phyloP scores from a whole-genome alignment of 1,284 basidiomycete genomes.

The Malassezia sp. region DNA sequence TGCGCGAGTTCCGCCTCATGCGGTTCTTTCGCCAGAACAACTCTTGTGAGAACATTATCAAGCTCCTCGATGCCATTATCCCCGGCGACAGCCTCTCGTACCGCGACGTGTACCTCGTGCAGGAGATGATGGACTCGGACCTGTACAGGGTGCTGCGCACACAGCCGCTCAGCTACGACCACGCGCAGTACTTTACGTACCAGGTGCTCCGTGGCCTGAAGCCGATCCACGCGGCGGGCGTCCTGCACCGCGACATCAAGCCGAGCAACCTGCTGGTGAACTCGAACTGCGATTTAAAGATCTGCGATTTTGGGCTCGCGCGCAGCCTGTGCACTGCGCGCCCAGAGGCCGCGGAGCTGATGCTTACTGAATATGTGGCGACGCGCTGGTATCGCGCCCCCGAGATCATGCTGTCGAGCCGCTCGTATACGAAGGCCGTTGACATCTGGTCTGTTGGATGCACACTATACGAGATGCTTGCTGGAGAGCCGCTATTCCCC shows the following conservation, averaged over 20 bases:
- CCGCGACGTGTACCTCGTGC: slow-evolving; percentile 45
- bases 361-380: slow-evolving; percentile 41
- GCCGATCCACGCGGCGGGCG: slow-evolving; percentile 81
- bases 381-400: slow-evolving; percentile 37
- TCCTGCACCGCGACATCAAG: slow-evolving; percentile 89
- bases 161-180: slow-evolving; percentile 54
- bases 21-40: slow-evolving; percentile 16
- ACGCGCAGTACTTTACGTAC: slow-evolving; percentile 48
- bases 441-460: slow-evolving; percentile 79
- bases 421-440: slow-evolving; percentile 38
- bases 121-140: slow-evolving; percentile 76
- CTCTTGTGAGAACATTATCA: slow-evolving; percentile 22
- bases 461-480: slow-evolving; percentile 92
- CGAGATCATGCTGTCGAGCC: slow-evolving; percentile 34
- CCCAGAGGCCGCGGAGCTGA: slow-evolving; percentile 13
- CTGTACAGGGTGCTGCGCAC: slow-evolving; percentile 76
- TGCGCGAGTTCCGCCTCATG: slow-evolving; percentile 19
- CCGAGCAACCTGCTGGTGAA: slow-evolving; percentile 90
- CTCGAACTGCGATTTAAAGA: slow-evolving; percentile 75
- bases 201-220: slow-evolving; percentile 84
- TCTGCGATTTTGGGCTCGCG: slow-evolving; percentile 33
- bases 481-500: slow-evolving; percentile 84
- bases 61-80: slow-evolving; percentile 28
- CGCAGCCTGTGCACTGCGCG: slow-evolving; percentile 16
- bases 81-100: slow-evolving; percentile 21